phyloP scores from a whole-genome alignment of 1,284 basidiomycete species.

The Apiotrichum gamsii region DNA sequence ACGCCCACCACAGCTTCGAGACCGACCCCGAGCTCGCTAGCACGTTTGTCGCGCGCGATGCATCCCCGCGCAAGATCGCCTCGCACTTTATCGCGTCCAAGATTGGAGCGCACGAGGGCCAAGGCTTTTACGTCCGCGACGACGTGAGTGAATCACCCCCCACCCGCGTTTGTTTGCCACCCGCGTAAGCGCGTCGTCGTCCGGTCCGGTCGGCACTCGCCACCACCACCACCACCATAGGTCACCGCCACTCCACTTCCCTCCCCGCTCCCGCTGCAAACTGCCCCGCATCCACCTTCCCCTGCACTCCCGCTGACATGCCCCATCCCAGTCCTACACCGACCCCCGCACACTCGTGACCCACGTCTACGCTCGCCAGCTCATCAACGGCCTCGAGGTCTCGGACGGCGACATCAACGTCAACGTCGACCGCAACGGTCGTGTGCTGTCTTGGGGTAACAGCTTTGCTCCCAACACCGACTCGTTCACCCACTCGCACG shows the following conservation, averaged over 20 bases:
- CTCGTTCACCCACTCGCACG: background rate
- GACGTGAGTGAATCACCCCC: slow-evolving; percentile 41
- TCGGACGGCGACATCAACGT: slow-evolving; percentile 82
- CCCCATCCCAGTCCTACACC: slow-evolving; percentile 81
- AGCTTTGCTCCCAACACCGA: slow-evolving; percentile 26
- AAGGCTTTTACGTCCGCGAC: slow-evolving; percentile 42
- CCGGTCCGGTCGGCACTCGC: too few relatives aligned
- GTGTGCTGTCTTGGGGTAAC: slow-evolving; percentile 71
- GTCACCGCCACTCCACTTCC: too few relatives aligned
- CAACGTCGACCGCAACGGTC: slow-evolving; percentile 67
- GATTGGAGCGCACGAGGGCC: slow-evolving; percentile 26
- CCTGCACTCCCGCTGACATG: slow-evolving; percentile 52
- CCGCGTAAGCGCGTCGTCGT: too few relatives aligned
- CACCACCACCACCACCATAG: too few relatives aligned
- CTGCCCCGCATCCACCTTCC: background rate
- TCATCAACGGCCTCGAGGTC: slow-evolving; percentile 76
- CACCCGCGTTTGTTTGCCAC: too few relatives aligned
- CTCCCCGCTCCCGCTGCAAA: too few relatives aligned
- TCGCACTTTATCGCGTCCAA: slow-evolving; percentile 27
- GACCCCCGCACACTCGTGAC: slow-evolving; percentile 74
- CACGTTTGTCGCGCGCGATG: slow-evolving; percentile 1
- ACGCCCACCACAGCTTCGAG: slow-evolving; percentile 63
- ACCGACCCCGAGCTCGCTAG: slow-evolving; percentile 48
- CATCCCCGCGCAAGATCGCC: slow-evolving; percentile 27
- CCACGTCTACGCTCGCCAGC: slow-evolving; percentile 74